Percentiles rank a stretch among this genome's conserved stretches.
phyloP scores from a whole-genome alignment of 306 rosid species.

The Vicia villosa region DNA sequence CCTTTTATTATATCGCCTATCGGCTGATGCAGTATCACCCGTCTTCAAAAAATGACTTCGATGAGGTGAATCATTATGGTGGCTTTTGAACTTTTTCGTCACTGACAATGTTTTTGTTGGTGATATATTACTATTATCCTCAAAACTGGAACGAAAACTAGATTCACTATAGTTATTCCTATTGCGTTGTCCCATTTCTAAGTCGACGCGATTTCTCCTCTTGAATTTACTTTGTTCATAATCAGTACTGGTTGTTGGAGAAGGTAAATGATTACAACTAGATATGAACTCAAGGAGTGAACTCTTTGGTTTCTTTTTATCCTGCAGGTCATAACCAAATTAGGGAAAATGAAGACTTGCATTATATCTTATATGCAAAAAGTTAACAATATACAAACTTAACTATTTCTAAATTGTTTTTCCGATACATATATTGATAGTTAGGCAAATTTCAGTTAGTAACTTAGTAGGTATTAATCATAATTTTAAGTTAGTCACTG shows the following conservation, averaged over 20 bases:
- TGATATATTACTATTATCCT: neutral
- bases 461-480: neutral
- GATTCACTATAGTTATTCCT: neutral
- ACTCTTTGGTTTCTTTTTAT: neutral
- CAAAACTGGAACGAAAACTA: slow-evolving; percentile 21
- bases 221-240: neutral
- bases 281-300: neutral
- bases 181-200: neutral
- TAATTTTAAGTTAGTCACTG: neutral
- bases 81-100: neutral
- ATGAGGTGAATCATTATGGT: slow-evolving; percentile 9
- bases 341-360: neutral
- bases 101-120: neutral
- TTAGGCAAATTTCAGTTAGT: neutral
- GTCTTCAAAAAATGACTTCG: slow-evolving; percentile 35
- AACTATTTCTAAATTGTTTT: slow-evolving; percentile 1
- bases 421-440: neutral
- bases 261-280: slow-evolving; percentile 5
- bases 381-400: neutral
- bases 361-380: neutral
- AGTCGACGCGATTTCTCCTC: slow-evolving; percentile 25
- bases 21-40: neutral
- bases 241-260: too few species aligned
- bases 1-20: neutral
- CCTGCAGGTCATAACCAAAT: neutral